Conservation (phyloP, 192 early-diverging fungal genomes). For the Kappamyces sp. region DNA sequence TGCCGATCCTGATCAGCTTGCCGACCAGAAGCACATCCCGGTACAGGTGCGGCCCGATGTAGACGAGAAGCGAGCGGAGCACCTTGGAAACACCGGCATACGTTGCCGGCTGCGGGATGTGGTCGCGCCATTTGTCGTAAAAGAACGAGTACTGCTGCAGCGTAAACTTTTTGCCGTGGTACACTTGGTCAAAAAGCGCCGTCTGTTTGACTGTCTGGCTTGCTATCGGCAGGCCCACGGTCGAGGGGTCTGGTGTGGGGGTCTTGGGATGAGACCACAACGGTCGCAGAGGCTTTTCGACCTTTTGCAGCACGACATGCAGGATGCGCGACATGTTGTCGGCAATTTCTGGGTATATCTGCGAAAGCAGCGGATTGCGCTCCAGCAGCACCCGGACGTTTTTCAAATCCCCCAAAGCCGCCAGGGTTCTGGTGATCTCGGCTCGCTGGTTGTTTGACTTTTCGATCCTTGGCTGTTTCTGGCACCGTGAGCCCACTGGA, state of each 20-base stretch:
- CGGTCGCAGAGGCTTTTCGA: constrained; percentile 24
- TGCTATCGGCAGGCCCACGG: too few relatives aligned
- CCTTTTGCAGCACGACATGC: constrained; percentile 50
- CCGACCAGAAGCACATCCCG: constrained; percentile 35
- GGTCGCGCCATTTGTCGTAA: constrained; percentile 51
- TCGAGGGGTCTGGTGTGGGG: too few relatives aligned
- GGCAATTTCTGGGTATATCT: constrained; percentile 54
- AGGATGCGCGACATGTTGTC: constrained; percentile 57
- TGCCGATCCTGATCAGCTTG: constrained; percentile 43
- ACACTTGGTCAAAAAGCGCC: constrained; percentile 17
- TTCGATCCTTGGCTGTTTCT: constrained; percentile 12
- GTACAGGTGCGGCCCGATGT: constrained; percentile 34
- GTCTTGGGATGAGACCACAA: too few relatives aligned
- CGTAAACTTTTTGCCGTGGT: constrained; percentile 21
- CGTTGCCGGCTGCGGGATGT: constrained; percentile 23
- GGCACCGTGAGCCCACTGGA: neutral
- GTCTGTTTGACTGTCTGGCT: neutral
- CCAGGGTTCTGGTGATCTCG: constrained; percentile 49
- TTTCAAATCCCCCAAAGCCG: constrained; percentile 57
- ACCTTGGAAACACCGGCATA: constrained; percentile 17
- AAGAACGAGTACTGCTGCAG: constrained; percentile 52
- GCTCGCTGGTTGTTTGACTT: constrained; percentile 56
- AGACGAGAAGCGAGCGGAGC: constrained; percentile 24
- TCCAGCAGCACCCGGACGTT: constrained; percentile 48
- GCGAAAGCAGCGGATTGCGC: constrained; percentile 42